phyloP scores from a whole-genome alignment of 1,139 yeast species.

The Lodderomyces beijingensis region DNA sequence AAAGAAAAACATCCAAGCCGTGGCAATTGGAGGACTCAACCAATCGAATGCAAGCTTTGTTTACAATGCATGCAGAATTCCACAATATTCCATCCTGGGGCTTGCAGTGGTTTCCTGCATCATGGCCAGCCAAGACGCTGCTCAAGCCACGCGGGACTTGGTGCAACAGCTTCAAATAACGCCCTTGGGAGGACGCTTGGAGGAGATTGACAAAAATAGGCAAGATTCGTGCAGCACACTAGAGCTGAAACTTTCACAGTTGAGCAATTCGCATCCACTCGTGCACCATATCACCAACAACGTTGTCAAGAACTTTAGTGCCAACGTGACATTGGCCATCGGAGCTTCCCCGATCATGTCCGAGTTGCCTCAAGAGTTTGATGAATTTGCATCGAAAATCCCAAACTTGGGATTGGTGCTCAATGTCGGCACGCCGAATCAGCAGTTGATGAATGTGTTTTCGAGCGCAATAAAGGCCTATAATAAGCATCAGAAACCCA shows the following conservation, averaged over 20 bases:
- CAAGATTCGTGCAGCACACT: slow-evolving; percentile 9
- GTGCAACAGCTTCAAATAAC: neutral
- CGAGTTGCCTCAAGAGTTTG: slow-evolving; percentile 66
- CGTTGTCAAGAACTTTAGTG: slow-evolving; percentile 87
- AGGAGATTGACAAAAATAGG: neutral
- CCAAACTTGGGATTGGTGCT: slow-evolving; percentile 56
- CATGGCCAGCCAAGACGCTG: slow-evolving; percentile 65
- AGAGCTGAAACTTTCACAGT: slow-evolving; percentile 12
- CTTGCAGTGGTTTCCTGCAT: slow-evolving; percentile 85
- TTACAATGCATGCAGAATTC: slow-evolving; percentile 43
- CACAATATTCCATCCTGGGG: slow-evolving; percentile 60
- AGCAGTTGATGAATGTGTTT: slow-evolving; percentile 40
- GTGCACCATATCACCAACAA: slow-evolving; percentile 86
- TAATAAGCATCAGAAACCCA: slow-evolving; percentile 53
- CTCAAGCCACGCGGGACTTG: slow-evolving; percentile 43
- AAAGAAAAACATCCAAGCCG: slow-evolving; percentile 41
- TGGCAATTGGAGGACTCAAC: slow-evolving; percentile 86
- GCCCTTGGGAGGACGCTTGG: too few species aligned
- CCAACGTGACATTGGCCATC: slow-evolving; percentile 80
- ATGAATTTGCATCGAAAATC: slow-evolving; percentile 53
- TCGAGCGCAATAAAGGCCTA: slow-evolving; percentile 55
- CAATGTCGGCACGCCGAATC: slow-evolving; percentile 73
- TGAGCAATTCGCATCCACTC: slow-evolving; percentile 42
- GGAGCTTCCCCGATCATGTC: slow-evolving; percentile 94
- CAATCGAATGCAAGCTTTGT: slow-evolving; percentile 58